phyloP scores from a whole-genome alignment of 495 filamentous ascomycete genomes.

The Barbatosphaeria neglecta region DNA sequence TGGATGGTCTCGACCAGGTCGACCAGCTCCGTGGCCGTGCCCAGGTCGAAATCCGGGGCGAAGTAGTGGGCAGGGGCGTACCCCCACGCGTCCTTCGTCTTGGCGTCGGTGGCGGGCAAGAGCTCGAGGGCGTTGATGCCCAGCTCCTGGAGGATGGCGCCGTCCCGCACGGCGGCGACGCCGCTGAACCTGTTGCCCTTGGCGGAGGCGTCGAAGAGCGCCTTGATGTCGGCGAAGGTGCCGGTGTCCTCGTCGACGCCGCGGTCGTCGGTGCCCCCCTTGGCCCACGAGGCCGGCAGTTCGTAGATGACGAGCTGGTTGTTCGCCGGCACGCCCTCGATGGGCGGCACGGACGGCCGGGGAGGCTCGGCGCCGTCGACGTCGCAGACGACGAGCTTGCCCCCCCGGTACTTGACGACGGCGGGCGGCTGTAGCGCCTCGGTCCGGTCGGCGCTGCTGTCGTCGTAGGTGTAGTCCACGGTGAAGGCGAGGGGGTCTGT shows the following conservation, averaged over 20 bases:
- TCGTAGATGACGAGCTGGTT: slow-evolving; percentile 22
- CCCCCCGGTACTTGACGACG: slow-evolving; percentile 15
- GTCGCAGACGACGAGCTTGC: slow-evolving; percentile 17
- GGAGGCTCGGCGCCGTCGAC: slow-evolving; percentile 11
- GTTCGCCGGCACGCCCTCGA: slow-evolving; percentile 15
- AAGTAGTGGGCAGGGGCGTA: slow-evolving; percentile 21
- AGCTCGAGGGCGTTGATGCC: slow-evolving; percentile 21
- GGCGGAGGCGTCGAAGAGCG: slow-evolving; percentile 12
- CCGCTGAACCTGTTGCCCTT: slow-evolving; percentile 9
- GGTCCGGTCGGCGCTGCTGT: background rate
- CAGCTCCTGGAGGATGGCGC: slow-evolving; percentile 13
- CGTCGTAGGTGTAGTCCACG: slow-evolving; percentile 11
- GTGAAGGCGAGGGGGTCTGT: slow-evolving; percentile 19
- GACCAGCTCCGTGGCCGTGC: slow-evolving; percentile 10
- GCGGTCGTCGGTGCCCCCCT: slow-evolving; percentile 2
- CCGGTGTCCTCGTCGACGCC: slow-evolving; percentile 14
- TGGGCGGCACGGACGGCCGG: slow-evolving; percentile 1
- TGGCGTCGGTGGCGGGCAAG: slow-evolving; percentile 18
- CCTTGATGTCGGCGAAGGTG: slow-evolving; percentile 19
- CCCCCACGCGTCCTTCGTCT: slow-evolving; percentile 12
- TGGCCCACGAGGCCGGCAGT: slow-evolving; percentile 18
- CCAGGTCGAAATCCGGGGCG: slow-evolving; percentile 16
- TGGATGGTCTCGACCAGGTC: slow-evolving; percentile 13
- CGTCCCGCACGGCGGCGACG: slow-evolving; percentile 5
- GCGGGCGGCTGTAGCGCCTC: slow-evolving; percentile 9